These are phyloP conservation scores for Acanthamoeba triangularis DNA, from an alignment of 208 protist species.

Conservation along the genomic window DNA sequence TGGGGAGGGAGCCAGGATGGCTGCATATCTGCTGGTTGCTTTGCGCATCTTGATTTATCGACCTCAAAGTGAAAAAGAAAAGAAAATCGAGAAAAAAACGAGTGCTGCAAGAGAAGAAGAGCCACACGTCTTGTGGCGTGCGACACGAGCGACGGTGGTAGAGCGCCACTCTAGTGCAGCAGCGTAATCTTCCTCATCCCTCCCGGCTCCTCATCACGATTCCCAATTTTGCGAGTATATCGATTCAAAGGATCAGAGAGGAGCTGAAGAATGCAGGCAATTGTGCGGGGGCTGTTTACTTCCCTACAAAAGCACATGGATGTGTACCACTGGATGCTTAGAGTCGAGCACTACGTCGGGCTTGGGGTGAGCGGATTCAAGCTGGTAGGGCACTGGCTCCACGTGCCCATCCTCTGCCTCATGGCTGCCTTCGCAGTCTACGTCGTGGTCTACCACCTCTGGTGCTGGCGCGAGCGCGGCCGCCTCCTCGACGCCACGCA, in stretches of 20 bases:
- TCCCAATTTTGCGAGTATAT: too few species aligned
- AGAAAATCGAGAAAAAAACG: neutral
- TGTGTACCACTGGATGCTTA: neutral
- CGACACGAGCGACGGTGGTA: neutral
- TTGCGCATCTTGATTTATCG: neutral
- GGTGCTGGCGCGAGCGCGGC: conserved; percentile 30
- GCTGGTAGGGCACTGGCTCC: conserved; percentile 58
- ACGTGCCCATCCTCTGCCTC: conserved; percentile 31
- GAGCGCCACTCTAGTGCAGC: neutral
- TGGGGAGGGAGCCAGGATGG: too few species aligned
- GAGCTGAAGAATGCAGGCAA: neutral
- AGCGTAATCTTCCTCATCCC: neutral
- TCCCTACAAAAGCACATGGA: neutral
- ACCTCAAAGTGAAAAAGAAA: neutral
- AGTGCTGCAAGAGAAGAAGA: neutral
- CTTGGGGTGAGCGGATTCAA: neutral
- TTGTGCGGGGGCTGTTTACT: neutral
- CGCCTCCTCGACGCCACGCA: conserved; percentile 29
- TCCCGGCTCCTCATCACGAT: too few species aligned
- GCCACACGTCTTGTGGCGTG: too few species aligned
- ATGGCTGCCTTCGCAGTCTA: neutral
- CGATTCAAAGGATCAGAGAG: too few species aligned
- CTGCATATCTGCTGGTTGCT: too few species aligned
- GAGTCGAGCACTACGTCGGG: neutral
- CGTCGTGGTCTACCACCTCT: neutral